Evolutionary conservation across 306 rosid species (phyloP), one percentile per base, ranked within the genome.

Genomic region (Cicer pinnatifidum): DNA sequence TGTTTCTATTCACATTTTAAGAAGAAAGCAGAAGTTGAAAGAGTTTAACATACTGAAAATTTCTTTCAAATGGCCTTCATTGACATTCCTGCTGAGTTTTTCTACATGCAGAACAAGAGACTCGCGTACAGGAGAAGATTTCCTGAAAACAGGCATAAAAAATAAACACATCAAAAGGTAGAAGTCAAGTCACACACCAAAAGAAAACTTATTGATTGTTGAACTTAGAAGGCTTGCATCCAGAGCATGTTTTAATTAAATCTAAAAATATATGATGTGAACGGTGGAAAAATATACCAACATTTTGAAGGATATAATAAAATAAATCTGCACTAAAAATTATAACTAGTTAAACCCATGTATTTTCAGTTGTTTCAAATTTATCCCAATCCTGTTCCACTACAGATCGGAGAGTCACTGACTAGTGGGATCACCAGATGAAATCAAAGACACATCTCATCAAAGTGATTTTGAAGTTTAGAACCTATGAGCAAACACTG

Each of bases 21-120:
- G 58, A 71, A 9, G 56, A 54, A 71, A 58, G 64, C 35, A 68
- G 12, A 72, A 41, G 82, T 33, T 33, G 28, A 56, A 57, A 47
- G 1, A 75, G 62, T 37, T 81, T 73, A 60, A 69, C 99, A 60
- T 90, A 95, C 99, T 71, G 73, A 95, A 95, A 38, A 95, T 95
- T 82, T 95, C 99, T 81, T 73, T 85, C 74, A 95, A 83, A 86
- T 95, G 97, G 82, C 97, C 97, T 80, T 95, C 99, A 54, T 95
- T 78, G 81, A 95, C 99, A 84, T 95, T 95, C 86, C 99, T 88
- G 72, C 97, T 90, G 73, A 95, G 97, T 61, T 88, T 82, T 39
- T 95, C 97, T 46, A 95, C 76, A 45, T 88, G 92, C 74, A 95
- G 97, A 76, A 90, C 92, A 81, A 88, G 92, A 6, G 97, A 91